Evolutionary conservation across 495 filamentous ascomycete species (phyloP).

Genomic region (Xylaria castorea): DNA sequence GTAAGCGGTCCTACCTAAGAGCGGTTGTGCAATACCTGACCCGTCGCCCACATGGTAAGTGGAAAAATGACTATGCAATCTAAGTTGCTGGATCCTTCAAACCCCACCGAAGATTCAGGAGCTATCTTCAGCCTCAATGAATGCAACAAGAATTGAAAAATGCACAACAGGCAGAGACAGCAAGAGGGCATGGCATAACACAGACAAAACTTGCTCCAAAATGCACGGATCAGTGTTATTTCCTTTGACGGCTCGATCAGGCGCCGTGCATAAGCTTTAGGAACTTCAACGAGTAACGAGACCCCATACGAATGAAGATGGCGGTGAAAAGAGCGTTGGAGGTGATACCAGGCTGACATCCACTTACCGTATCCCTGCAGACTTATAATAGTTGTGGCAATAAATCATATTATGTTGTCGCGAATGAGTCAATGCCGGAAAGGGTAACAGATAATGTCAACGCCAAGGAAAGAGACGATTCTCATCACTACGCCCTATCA

Average conservation of each 20-base stretch:
- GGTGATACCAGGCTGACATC: conserved; percentile 19
- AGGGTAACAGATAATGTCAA: not conserved
- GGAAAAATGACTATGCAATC: not conserved
- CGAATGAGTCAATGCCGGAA: not conserved
- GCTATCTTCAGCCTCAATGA: conserved; percentile 1
- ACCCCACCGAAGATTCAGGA: not conserved
- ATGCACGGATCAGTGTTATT: not conserved
- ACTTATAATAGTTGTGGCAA: not conserved
- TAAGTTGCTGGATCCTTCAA: not conserved
- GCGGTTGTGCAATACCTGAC: not conserved
- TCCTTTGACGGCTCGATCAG: not conserved
- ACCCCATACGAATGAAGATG: not conserved
- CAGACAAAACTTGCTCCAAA: not conserved
- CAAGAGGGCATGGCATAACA: not conserved
- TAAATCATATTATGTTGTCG: not conserved
- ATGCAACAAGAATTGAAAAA: not conserved
- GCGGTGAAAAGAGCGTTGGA: conserved; percentile 16
- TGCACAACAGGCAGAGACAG: not conserved
- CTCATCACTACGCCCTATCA: not conserved
- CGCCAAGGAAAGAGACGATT: conserved; percentile 6
- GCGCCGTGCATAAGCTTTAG: conserved; percentile 11
- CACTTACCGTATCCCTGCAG: not conserved
- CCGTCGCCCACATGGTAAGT: not conserved
- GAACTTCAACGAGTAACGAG: conserved; percentile 12
- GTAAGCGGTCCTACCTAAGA: not conserved